phyloP scores from a whole-genome alignment of 805 yeast genomes.

The Pichia deserticola region DNA sequence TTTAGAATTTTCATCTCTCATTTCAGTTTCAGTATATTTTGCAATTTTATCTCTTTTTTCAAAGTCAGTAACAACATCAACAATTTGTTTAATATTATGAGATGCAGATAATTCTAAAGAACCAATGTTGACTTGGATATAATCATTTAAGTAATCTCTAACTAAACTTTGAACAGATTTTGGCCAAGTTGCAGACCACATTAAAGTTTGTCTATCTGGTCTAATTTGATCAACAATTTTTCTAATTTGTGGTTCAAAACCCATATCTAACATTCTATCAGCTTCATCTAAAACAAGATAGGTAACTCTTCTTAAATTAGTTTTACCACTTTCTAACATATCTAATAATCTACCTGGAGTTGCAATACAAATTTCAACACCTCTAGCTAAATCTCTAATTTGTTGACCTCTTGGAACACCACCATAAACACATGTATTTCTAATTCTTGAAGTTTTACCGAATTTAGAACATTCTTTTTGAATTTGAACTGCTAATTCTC shows the following conservation, averaged over 20 bases:
- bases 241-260: conserved; percentile 99
- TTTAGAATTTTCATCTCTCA: conserved; percentile 65
- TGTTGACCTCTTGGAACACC: conserved; percentile 99
- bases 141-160: conserved; percentile 83
- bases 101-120: conserved; percentile 94
- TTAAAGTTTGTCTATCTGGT: conserved; percentile 98
- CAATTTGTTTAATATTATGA: conserved; percentile 88
- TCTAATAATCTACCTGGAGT: conserved; percentile 99
- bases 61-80: conserved; percentile 84
- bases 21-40: conserved; percentile 77
- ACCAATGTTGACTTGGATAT: conserved; percentile 95
- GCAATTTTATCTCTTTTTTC: conserved; percentile 90
- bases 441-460: conserved; percentile 83
- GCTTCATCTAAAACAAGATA: conserved; percentile 98
- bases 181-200: conserved; percentile 99
- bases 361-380: conserved; percentile 93
- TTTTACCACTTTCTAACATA: conserved; percentile 91
- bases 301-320: conserved; percentile 92
- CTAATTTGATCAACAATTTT: conserved; percentile 93
- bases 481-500: conserved; percentile 98
- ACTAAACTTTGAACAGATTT: conserved; percentile 93
- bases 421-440: conserved; percentile 97
- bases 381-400: conserved; percentile 91
- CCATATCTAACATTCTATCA: conserved; percentile 99
- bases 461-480: conserved; percentile 94